Conservation (phyloP, 345 rosid species). For the Hypericum androsaemum region DNA sequence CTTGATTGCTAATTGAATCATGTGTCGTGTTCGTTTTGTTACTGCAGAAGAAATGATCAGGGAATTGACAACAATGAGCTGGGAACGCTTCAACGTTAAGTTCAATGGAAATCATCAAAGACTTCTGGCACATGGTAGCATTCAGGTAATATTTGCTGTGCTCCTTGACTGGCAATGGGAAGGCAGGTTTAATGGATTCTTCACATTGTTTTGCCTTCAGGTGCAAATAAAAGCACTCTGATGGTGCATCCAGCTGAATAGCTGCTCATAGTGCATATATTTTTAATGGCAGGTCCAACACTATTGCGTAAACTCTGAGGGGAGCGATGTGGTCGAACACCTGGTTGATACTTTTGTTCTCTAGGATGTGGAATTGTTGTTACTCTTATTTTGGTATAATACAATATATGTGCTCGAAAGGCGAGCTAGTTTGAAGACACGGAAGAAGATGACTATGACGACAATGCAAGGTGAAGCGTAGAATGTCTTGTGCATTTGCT, state of each 20-base stretch:
- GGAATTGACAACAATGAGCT: conserved; percentile 46
- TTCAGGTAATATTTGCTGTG: conserved; percentile 45
- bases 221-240: conserved; percentile 44
- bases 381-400: background rate
- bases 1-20: background rate
- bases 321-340: conserved; percentile 71
- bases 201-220: background rate
- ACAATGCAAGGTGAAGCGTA: no score
- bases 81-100: conserved; percentile 79
- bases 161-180: background rate
- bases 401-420: conserved; percentile 3
- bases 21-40: conserved; percentile 5
- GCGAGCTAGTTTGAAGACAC: background rate
- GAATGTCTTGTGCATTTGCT: no score
- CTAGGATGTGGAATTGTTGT: conserved; percentile 9
- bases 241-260: no score
- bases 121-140: conserved; percentile 61
- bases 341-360: conserved; percentile 60
- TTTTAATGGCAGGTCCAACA: no score
- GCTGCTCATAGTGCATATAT: no score
- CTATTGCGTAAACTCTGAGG: conserved; percentile 48
- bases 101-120: conserved; percentile 61
- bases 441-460: no score
- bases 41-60: conserved; percentile 70
- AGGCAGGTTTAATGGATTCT: background rate